A percentile compares a stretch with the other conserved stretches of the same genome.
Conservation (phyloP, 176 grass and related monocot species). For the Cenchrus fungigraminus region DNA sequence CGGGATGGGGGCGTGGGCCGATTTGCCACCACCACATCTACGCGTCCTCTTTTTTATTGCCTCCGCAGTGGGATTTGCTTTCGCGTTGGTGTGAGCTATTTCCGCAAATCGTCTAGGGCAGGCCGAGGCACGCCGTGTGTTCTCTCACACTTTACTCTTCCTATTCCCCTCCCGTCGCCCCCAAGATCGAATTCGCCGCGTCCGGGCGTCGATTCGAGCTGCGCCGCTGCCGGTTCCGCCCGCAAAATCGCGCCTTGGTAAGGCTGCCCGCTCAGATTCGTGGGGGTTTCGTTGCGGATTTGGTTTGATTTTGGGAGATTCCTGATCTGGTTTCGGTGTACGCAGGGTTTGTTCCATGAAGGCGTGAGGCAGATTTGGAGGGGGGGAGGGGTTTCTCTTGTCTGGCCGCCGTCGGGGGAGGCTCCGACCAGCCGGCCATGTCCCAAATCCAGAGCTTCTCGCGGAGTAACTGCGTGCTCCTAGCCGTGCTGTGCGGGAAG, state of each 20-base stretch:
- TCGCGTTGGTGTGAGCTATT: slow-evolving; percentile 53
- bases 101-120: slow-evolving; percentile 57
- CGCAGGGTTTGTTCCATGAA: slow-evolving; percentile 43
- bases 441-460: slow-evolving; percentile 82
- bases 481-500: slow-evolving; percentile 88
- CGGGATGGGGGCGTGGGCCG: slow-evolving; percentile 52
- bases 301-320: slow-evolving; percentile 40
- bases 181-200: slow-evolving; percentile 40
- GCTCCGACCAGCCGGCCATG: slow-evolving; percentile 49
- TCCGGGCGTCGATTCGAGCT: slow-evolving; percentile 32
- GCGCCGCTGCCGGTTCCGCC: slow-evolving; percentile 22
- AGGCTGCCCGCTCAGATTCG: slow-evolving; percentile 34
- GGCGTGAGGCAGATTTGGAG: slow-evolving; percentile 27
- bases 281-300: slow-evolving; percentile 24
- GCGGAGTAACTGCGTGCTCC: slow-evolving; percentile 72
- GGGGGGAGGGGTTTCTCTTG: not conserved
- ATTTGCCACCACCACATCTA: slow-evolving; percentile 51
- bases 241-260: slow-evolving; percentile 46
- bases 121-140: not conserved
- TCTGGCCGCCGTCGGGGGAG: slow-evolving; percentile 8
- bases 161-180: not conserved
- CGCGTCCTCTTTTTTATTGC: slow-evolving; percentile 56
- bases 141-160: slow-evolving; percentile 60
- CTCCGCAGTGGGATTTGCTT: slow-evolving; percentile 57
- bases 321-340: slow-evolving; percentile 32